These are phyloP conservation scores for carrot (Daucus carota) DNA, from an alignment of 129 eudicot species.

Conservation along the genomic window DNA sequence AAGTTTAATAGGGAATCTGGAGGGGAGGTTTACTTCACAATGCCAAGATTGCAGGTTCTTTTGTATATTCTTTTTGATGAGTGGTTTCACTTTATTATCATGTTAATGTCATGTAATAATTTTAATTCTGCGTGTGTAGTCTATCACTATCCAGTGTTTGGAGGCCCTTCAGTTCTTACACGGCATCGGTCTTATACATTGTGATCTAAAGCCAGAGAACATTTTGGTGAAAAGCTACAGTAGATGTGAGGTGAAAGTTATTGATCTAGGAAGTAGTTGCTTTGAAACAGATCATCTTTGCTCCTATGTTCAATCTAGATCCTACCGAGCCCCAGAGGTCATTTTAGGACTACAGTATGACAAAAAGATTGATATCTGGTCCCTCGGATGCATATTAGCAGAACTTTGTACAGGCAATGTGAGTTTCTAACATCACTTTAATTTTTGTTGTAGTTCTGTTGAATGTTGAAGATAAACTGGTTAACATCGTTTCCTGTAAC, in stretches of 20 bases:
- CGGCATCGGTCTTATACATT: conserved; percentile 91
- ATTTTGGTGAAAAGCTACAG: conserved; percentile 97
- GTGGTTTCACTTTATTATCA: neutral
- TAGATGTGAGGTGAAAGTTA: conserved; percentile 98
- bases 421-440: conserved; percentile 24
- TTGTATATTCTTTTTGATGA: neutral
- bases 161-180: conserved; percentile 96
- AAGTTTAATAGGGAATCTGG: conserved; percentile 98
- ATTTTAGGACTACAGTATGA: conserved; percentile 86
- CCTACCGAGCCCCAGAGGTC: conserved; percentile 98
- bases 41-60: conserved; percentile 99
- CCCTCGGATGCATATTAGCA: conserved; percentile 99
- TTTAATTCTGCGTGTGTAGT: conserved; percentile 46
- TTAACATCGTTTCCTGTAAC: neutral
- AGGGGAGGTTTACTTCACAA: conserved; percentile 97
- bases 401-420: conserved; percentile 99
- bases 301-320: conserved; percentile 96
- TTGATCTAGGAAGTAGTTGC: conserved; percentile 98
- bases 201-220: conserved; percentile 98
- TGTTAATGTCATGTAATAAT: conserved; percentile 10
- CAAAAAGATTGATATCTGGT: conserved; percentile 96
- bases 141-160: conserved; percentile 92
- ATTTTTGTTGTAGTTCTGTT: neutral
- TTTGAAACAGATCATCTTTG: conserved; percentile 98
- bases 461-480: neutral